Conservation (phyloP, 495 filamentous ascomycete species). For the Penicilliopsis zonata region DNA sequence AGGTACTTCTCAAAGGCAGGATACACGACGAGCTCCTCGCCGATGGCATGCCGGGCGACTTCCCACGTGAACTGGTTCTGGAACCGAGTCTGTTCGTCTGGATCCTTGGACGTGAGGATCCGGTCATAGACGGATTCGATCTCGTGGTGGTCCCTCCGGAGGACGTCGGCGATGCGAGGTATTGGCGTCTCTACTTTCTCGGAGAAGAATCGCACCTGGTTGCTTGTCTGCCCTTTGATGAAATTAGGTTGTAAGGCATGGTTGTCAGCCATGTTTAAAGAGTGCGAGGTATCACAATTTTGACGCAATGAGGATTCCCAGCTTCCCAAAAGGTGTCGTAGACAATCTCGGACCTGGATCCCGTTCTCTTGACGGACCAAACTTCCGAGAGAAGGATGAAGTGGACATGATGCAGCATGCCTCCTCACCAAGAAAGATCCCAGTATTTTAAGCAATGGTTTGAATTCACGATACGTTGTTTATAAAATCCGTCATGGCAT, state of each 20-base stretch:
- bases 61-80: conserved; percentile 57
- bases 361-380: no score
- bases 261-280: neutral
- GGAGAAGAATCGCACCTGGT: neutral
- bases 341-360: no score
- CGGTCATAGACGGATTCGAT: conserved; percentile 45
- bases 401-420: no score
- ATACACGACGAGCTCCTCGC: conserved; percentile 50
- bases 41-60: conserved; percentile 44
- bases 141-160: conserved; percentile 48
- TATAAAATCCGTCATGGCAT: no score
- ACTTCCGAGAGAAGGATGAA: no score
- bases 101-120: conserved; percentile 34
- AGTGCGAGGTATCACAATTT: neutral
- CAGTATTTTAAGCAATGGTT: no score
- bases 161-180: neutral
- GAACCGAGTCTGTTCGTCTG: conserved; percentile 38
- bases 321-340: neutral
- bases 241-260: conserved; percentile 1
- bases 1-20: conserved; percentile 45
- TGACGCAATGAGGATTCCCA: neutral
- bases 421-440: no score
- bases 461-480: no score
- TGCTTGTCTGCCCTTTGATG: conserved; percentile 1
- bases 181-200: neutral